Base-by-base conservation (phyloP, 2,329 filamentous ascomycete species). In the Fusarium haematococcum region DNA sequence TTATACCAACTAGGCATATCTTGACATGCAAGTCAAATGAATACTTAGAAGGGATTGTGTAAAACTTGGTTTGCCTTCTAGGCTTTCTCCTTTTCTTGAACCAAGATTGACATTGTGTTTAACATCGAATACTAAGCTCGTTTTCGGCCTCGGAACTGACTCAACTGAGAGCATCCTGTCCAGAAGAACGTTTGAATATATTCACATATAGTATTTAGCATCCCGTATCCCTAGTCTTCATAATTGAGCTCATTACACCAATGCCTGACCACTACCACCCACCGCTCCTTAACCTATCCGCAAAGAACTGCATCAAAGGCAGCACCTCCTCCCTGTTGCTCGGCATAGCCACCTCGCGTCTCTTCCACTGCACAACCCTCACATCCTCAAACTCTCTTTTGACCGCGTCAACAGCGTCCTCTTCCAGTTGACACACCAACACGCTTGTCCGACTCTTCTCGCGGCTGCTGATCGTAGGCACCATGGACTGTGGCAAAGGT, bases 251-350 rank as follows among this genome's bases (percentile, higher is more conserved):
- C 27, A 32, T 30, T 4, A 52, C 10, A 2, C 6, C 10, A 52
- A 32, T 45, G 7, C n/a, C 16, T 50, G 25, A 30, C 23, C 2
- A 73, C 65, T 75, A 79, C 20, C 75, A 52, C 48, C 27, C 48
- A n/a, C 25, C 80, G 61, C 67, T 75, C 33, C 65, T 78, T 20
- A 97, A 82, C 78, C 92, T 88, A 60, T 92, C 88, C 0, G 92
- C 92, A 77, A 95, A 89, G 77, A 92, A 98, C 79, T 93, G 90
- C 95, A 98, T 98, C 69, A 98, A 89, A 1, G 95, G 95, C 78
- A 95, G 80, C 88, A 97, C 95, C 86, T 98, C 95, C 13, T 97
- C 95, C 63, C 93, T 88, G 80, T 88, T 92, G 54, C 87, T 86
- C n/a, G 95, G 95, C 95, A 98, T 98, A 1, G 88, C 89, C 81